Percentiles rank a stretch among this genome's conserved stretches.
Evolutionary conservation across 371 early-diverging fungal genomes (phyloP).

Genomic region (Capniomyces stellatus): DNA sequence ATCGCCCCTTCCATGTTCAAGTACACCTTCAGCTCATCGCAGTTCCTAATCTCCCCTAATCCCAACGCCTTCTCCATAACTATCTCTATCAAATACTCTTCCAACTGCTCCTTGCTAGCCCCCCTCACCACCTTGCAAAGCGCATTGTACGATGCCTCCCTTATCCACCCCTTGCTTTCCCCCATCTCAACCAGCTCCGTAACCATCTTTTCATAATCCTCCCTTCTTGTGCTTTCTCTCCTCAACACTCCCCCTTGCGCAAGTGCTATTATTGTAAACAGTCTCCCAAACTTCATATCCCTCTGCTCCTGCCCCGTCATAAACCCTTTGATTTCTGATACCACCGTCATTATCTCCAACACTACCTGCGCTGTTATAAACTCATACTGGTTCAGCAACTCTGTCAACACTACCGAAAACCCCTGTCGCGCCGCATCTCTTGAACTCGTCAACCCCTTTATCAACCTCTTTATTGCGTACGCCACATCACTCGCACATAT

Average conservation of each 20-base stretch:
- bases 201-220: constrained; percentile 42
- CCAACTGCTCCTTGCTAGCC: neutral
- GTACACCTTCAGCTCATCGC: neutral
- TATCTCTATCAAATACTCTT: neutral
- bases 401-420: constrained; percentile 80
- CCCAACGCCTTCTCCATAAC: neutral
- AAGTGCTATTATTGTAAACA: constrained; percentile 72
- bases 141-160: constrained; percentile 52
- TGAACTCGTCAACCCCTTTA: constrained; percentile 71
- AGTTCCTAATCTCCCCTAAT: neutral
- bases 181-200: constrained; percentile 45
- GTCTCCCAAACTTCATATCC: constrained; percentile 72
- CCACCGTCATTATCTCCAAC: constrained; percentile 43
- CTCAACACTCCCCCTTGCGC: constrained; percentile 58
- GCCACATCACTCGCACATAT: constrained; percentile 54
- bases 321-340: constrained; percentile 15
- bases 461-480: constrained; percentile 73
- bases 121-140: constrained; percentile 21
- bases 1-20: constrained; percentile 9
- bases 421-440: constrained; percentile 87
- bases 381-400: constrained; percentile 30
- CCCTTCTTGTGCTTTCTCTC: constrained; percentile 35
- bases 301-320: constrained; percentile 52
- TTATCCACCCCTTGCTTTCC: constrained; percentile 50
- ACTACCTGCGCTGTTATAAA: constrained; percentile 36